Conservation (phyloP, 495 filamentous ascomycete species). For the Darksidea phi region DNA sequence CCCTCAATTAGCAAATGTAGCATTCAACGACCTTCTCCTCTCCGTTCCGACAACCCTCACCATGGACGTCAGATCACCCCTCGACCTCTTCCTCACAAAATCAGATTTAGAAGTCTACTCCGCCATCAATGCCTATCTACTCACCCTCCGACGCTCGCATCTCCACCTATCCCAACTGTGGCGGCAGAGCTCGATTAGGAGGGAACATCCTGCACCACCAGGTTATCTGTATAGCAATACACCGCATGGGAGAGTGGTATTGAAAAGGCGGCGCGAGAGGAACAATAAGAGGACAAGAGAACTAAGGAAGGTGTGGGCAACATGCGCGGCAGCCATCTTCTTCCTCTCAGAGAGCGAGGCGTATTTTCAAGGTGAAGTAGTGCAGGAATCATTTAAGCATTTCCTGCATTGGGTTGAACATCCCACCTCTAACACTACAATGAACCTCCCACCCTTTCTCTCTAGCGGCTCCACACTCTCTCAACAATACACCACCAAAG, state of each 20-base stretch:
- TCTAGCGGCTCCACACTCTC: not conserved
- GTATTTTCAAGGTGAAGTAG: constrained; percentile 87
- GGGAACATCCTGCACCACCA: constrained; percentile 69
- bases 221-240: constrained; percentile 62
- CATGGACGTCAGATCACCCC: constrained; percentile 70
- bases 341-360: constrained; percentile 80
- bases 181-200: constrained; percentile 74
- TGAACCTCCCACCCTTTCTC: not conserved
- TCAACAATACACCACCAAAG: not conserved
- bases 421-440: not conserved
- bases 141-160: constrained; percentile 79
- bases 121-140: constrained; percentile 78
- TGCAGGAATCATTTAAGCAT: constrained; percentile 70
- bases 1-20: constrained; percentile 36
- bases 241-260: constrained; percentile 54
- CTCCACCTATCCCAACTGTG: constrained; percentile 78
- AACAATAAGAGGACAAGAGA: constrained; percentile 57
- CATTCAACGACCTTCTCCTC: constrained; percentile 79
- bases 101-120: constrained; percentile 77
- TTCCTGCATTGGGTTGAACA: constrained; percentile 52
- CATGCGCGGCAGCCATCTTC: constrained; percentile 76
- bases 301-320: constrained; percentile 84
- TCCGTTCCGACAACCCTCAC: constrained; percentile 71
- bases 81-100: constrained; percentile 80
- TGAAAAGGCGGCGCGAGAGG: constrained; percentile 57